These are phyloP conservation scores for Epicoccum sorghinum DNA, from an alignment of 2,329 filamentous ascomycete species.

Conservation along the genomic window DNA sequence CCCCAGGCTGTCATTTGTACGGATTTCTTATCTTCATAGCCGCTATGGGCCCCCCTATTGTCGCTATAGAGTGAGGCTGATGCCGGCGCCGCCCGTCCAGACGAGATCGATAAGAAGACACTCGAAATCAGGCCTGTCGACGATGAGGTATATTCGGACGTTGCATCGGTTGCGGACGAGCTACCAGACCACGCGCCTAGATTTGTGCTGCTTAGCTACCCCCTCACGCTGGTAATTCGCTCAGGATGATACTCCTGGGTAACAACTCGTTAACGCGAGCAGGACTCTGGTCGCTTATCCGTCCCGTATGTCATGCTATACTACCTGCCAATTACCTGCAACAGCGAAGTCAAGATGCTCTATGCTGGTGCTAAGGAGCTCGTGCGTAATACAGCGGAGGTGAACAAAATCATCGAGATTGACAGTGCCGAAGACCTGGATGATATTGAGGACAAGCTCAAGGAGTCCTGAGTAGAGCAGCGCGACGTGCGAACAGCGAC, in stretches of 20 bases:
- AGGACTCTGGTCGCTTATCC: slow-evolving; percentile 82
- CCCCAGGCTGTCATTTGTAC: slow-evolving; percentile 95
- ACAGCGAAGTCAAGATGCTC: slow-evolving; percentile 84
- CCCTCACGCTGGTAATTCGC: slow-evolving; percentile 74
- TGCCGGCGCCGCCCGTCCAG: slow-evolving; percentile 56
- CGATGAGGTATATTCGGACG: slow-evolving; percentile 79
- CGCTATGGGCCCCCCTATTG: neutral
- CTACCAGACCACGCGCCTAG: slow-evolving; percentile 90
- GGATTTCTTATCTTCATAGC: slow-evolving; percentile 36
- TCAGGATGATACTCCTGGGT: neutral
- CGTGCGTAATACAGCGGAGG: slow-evolving; percentile 91
- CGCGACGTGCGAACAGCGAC: no score
- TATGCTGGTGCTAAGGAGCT: slow-evolving; percentile 96
- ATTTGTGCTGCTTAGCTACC: slow-evolving; percentile 89
- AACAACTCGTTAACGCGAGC: slow-evolving; percentile 1
- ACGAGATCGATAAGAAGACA: slow-evolving; percentile 87
- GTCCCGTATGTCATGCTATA: slow-evolving; percentile 95
- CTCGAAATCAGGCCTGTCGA: slow-evolving; percentile 88
- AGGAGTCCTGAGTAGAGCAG: slow-evolving; percentile 22
- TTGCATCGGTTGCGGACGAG: slow-evolving; percentile 83
- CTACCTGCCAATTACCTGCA: slow-evolving; percentile 92
- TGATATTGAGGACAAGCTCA: slow-evolving; percentile 75
- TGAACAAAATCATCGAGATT: slow-evolving; percentile 85
- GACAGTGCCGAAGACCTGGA: slow-evolving; percentile 80
- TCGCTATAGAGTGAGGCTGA: slow-evolving; percentile 31